Evolutionary conservation across 2,329 filamentous ascomycete genomes (phyloP).

Genomic region (Exophiala sideris): DNA sequence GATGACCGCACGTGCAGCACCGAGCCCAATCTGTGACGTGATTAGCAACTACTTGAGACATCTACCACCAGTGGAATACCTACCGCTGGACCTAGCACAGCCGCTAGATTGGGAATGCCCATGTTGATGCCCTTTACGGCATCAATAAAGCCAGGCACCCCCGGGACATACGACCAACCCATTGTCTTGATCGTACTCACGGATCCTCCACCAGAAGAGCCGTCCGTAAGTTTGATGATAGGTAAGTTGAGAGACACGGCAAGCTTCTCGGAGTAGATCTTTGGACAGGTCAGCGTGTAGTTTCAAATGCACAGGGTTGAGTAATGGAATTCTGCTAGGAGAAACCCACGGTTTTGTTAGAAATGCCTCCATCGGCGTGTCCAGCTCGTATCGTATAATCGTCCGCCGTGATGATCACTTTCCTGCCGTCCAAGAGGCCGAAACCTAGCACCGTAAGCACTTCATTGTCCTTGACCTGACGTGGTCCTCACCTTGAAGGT

Average conservation of each 20-base stretch:
- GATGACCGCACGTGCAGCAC: conserved; percentile 58
- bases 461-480: conserved; percentile 39
- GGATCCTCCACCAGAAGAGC: conserved; percentile 57
- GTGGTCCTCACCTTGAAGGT: conserved; percentile 53
- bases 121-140: conserved; percentile 45
- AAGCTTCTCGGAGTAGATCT: conserved; percentile 57
- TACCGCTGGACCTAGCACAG: conserved; percentile 58
- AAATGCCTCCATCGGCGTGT: conserved; percentile 60
- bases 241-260: conserved; percentile 61
- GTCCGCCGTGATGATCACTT: conserved; percentile 60
- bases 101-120: conserved; percentile 63
- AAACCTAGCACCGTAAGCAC: neutral
- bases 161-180: conserved; percentile 60
- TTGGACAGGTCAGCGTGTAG: neutral
- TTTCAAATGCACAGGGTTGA: neutral
- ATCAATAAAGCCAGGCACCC: conserved; percentile 50
- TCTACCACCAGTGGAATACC: neutral
- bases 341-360: conserved; percentile 48
- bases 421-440: conserved; percentile 2
- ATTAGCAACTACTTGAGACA: neutral
- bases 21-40: conserved; percentile 46
- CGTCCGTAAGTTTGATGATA: conserved; percentile 63
- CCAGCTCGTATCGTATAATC: conserved; percentile 62
- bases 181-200: conserved; percentile 29
- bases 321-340: neutral